Base-by-base conservation (phyloP, 495 filamentous ascomycete genomes). In the Neurospora sp. region DNA sequence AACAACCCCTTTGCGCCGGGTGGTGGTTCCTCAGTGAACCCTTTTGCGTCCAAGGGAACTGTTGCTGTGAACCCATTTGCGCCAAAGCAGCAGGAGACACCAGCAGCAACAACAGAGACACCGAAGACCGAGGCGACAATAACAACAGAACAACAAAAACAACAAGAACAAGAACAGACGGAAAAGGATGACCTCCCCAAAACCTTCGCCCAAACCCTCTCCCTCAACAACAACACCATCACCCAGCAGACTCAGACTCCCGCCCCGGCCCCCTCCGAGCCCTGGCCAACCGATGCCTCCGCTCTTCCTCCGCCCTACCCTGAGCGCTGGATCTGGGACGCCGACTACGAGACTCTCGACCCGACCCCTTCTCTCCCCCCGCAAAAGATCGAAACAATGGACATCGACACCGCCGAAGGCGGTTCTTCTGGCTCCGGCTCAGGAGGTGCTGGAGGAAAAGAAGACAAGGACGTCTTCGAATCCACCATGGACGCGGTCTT, bases 321-420 rank as follows among this genome's bases (percentile, higher is more conserved):
- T 0, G 79, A 86, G 69, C 92, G 89, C 82, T 91, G 92, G 84
- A 89, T 99, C 59, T 81, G 82, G 24, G 95, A 98, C 79, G 95
- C 94, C 13, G 96, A 98, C 75, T 94, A 93, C 85, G 96, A 98
- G 80, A 90, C 90, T 21, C 88, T 98, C 54, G 91, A 92, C 84
- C 86, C 5, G 28, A 81, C 77, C 8, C 79, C 83, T 0, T 71
- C 79, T 34, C 79, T 77, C 72, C 34, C 80, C 73, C 70, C 85
- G 79, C 76, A 88, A 72, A 75, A 82, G 76, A 85, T 83, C 39
- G 87, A 85, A 70, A 84, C 86, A 39, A 85, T 92, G 74, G 90
- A 93, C 73, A 83, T 88, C 73, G 86, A 89, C 73, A 74, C 75
- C 5, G 81, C 39, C 43, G 43, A n/a, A n/a, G 9, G 43, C n/a